Evolutionary conservation across 345 rosid species (phyloP).

Genomic region (Tarenaya hassleriana): DNA sequence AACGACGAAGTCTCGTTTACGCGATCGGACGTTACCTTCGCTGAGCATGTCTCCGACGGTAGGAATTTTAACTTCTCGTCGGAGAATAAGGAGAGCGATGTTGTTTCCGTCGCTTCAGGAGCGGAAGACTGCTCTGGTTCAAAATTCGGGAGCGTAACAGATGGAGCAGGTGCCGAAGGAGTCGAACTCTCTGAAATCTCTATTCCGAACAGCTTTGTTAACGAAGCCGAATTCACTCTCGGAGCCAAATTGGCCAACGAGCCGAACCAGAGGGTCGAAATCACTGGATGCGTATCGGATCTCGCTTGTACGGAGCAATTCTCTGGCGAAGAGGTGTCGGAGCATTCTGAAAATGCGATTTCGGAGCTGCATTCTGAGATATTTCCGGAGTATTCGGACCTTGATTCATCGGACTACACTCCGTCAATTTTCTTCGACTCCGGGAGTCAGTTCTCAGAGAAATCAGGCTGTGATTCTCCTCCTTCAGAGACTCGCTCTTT

Average conservation of each 20-base stretch:
- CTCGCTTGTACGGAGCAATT: slow-evolving; percentile 70
- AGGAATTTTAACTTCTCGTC: slow-evolving; percentile 24
- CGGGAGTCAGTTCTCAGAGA: slow-evolving; percentile 71
- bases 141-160: slow-evolving; percentile 17
- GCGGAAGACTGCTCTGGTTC: slow-evolving; percentile 35
- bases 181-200: slow-evolving; percentile 31
- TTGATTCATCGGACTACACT: slow-evolving; percentile 54
- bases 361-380: slow-evolving; percentile 51
- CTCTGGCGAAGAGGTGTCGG: slow-evolving; percentile 43
- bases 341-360: slow-evolving; percentile 36
- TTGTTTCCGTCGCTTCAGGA: slow-evolving; percentile 37
- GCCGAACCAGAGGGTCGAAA: slow-evolving; percentile 35
- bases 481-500: slow-evolving; percentile 58
- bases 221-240: slow-evolving; percentile 26
- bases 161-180: slow-evolving; percentile 28
- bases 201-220: slow-evolving; percentile 28
- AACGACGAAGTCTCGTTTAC: slow-evolving; percentile 29
- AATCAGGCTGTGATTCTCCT: slow-evolving; percentile 42
- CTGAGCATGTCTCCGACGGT: slow-evolving; percentile 32
- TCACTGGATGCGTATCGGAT: slow-evolving; percentile 38
- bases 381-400: slow-evolving; percentile 45
- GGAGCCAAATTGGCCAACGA: slow-evolving; percentile 35
- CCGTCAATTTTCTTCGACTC: slow-evolving; percentile 53
- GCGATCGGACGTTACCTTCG: slow-evolving; percentile 40
- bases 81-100: slow-evolving; percentile 39